A percentile compares a stretch with the other conserved stretches of the same genome.
Conservation (phyloP, 2,329 filamentous ascomycete genomes). For the Aureobasidium mangrovei region DNA sequence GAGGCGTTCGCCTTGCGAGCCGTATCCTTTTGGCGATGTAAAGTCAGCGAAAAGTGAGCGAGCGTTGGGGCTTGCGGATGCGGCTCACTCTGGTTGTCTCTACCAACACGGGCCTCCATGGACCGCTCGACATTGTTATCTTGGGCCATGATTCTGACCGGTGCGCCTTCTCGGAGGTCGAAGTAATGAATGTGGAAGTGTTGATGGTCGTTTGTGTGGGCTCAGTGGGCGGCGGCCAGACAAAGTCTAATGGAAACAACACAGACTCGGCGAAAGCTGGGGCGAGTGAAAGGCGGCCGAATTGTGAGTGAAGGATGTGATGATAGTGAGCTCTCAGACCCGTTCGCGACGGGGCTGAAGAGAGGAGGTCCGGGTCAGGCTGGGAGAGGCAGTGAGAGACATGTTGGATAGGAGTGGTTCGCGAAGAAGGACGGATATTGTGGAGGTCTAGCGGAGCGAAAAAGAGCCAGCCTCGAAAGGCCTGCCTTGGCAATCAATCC, state of each 20-base stretch:
- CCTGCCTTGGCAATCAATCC: too few relatives aligned
- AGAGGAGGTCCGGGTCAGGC: slow-evolving; percentile 33
- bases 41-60: slow-evolving; percentile 17
- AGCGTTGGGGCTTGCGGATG: neutral
- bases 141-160: slow-evolving; percentile 34
- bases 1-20: slow-evolving; percentile 80
- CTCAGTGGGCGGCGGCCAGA: slow-evolving; percentile 15
- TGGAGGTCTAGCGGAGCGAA: neutral
- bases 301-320: slow-evolving; percentile 13
- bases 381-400: slow-evolving; percentile 24
- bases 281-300: slow-evolving; percentile 9
- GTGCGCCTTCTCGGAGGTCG: neutral
- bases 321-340: slow-evolving; percentile 34
- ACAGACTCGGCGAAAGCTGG: slow-evolving; percentile 15
- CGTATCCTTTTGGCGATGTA: slow-evolving; percentile 61
- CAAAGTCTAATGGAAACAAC: slow-evolving; percentile 16
- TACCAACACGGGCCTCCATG: slow-evolving; percentile 62
- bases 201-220: neutral
- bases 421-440: neutral
- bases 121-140: slow-evolving; percentile 30
- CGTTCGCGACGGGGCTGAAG: slow-evolving; percentile 43
- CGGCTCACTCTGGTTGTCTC: slow-evolving; percentile 72
- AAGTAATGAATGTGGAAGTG: neutral
- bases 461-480: neutral
- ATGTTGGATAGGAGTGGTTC: slow-evolving; percentile 19